phyloP scores from a whole-genome alignment of 2,329 filamentous ascomycete genomes.

The Fusarium veterinarium region DNA sequence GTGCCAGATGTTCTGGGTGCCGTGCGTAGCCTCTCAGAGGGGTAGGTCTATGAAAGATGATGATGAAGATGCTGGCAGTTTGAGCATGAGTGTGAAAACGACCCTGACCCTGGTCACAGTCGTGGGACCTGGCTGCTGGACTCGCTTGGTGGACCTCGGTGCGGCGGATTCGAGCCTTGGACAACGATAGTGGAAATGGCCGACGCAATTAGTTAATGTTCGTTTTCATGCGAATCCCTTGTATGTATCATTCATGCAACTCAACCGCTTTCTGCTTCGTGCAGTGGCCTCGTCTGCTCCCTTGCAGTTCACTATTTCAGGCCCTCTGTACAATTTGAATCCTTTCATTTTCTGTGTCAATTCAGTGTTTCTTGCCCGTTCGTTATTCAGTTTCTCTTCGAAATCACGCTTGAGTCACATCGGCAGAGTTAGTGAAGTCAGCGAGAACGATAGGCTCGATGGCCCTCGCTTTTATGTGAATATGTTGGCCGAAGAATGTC shows the following conservation, averaged over 20 bases:
- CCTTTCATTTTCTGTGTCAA: not conserved
- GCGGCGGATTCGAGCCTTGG: constrained; percentile 31
- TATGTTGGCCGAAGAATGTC: too few species aligned
- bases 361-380: not conserved
- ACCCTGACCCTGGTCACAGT: constrained; percentile 26
- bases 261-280: constrained; percentile 19
- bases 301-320: constrained; percentile 8
- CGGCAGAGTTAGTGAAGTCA: not conserved
- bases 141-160: constrained; percentile 26
- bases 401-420: not conserved
- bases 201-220: constrained; percentile 37
- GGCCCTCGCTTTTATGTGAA: not conserved
- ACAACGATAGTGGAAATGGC: constrained; percentile 33
- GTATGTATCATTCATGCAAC: constrained; percentile 39
- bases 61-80: constrained; percentile 6
- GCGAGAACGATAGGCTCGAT: not conserved
- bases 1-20: constrained; percentile 27
- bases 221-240: constrained; percentile 26
- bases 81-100: constrained; percentile 12
- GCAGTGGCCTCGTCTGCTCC: constrained; percentile 1
- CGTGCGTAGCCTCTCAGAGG: not conserved
- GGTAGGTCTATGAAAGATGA: constrained; percentile 18
- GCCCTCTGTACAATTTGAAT: not conserved
- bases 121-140: constrained; percentile 16
- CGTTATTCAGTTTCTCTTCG: not conserved